These are phyloP conservation scores for Penicillium sp. DNA, from an alignment of 2,329 filamentous ascomycete species.

Conservation along the genomic window DNA sequence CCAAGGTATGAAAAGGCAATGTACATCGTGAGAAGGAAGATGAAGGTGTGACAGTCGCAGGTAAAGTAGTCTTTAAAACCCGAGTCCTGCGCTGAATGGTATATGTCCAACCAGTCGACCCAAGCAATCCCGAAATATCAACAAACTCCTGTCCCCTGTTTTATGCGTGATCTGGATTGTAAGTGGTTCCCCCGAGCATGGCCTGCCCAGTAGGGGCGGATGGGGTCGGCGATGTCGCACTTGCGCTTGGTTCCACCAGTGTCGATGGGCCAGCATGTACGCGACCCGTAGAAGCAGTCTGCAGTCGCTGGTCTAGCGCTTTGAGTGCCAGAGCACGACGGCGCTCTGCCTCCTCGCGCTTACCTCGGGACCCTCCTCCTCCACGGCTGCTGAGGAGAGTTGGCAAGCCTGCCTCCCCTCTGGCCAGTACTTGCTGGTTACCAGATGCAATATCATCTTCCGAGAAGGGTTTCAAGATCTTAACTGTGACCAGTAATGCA, in stretches of 20 bases:
- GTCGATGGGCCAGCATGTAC: constrained; percentile 40
- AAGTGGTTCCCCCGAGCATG: constrained; percentile 69
- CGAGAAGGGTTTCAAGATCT: constrained; percentile 82
- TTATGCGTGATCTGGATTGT: constrained; percentile 62
- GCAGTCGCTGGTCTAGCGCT: constrained; percentile 86
- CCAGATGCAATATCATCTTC: constrained; percentile 74
- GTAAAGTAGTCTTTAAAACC: neutral
- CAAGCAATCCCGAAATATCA: neutral
- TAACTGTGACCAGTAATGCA: constrained; percentile 70
- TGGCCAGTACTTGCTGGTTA: constrained; percentile 68
- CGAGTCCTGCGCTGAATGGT: neutral
- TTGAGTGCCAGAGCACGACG: constrained; percentile 85
- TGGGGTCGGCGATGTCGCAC: constrained; percentile 56
- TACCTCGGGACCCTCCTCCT: constrained; percentile 48
- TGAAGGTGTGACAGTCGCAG: neutral
- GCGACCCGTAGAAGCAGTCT: constrained; percentile 70
- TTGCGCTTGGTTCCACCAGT: constrained; percentile 31
- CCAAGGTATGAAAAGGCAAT: constrained; percentile 8
- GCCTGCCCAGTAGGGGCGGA: constrained; percentile 55
- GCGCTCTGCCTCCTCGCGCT: constrained; percentile 88
- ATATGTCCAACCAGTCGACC: constrained; percentile 4
- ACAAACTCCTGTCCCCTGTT: neutral
- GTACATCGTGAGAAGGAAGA: constrained; percentile 12
- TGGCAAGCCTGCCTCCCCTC: constrained; percentile 62
- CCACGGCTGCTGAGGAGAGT: constrained; percentile 56